Base-by-base conservation (phyloP, 2,329 filamentous ascomycete species). In the Arthrobotrys conoides region DNA sequence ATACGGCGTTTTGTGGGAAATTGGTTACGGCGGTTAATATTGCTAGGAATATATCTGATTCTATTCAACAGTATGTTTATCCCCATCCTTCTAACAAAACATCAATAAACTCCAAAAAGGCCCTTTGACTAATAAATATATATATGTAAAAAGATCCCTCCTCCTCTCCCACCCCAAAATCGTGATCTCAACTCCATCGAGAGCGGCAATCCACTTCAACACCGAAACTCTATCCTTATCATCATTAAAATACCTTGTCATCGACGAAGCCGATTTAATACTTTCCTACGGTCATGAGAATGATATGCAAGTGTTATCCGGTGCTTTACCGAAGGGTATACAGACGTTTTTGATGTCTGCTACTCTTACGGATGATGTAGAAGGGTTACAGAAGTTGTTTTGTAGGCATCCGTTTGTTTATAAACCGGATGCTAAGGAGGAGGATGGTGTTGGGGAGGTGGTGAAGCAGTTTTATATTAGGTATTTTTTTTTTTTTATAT, bases 321-420 rank as follows among this genome's bases (percentile, higher is more conserved):
- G 91, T 81, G 88, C 90, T 1, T 87, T 98, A 22, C 94, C 95
- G 0, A 92, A 92, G 83, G 92, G 92, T 1, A 89, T 97, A 0
- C 96, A 99, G 86, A 94, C 93, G 0, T 91, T 96, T 82, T 88
- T 99, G 83, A 97, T 97, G 90, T 97, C 93, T 81, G 96, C 96
- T 5, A 99, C 96, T 0, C 87, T 99, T 67, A 94, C 92, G 3
- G 90, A 91, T 0, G 96, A 99, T 82, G 90, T 98, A 2, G 92
- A 97, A 81, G 91, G 90, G 0, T 85, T 99, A 73, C 96, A 96
- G 83, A 90, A 89, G 1, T 88, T 97, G 33, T 97, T 99, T 84
- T 96, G 93, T 84, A 89, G 91, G 53, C 90, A 92, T 82, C 94
- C 95, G 0, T 91, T 90, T 0, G 85, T 96, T 51, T 85, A 99